Evolutionary conservation across 2,329 filamentous ascomycete genomes (phyloP).

Genomic region (Colletotrichum scovillei): DNA sequence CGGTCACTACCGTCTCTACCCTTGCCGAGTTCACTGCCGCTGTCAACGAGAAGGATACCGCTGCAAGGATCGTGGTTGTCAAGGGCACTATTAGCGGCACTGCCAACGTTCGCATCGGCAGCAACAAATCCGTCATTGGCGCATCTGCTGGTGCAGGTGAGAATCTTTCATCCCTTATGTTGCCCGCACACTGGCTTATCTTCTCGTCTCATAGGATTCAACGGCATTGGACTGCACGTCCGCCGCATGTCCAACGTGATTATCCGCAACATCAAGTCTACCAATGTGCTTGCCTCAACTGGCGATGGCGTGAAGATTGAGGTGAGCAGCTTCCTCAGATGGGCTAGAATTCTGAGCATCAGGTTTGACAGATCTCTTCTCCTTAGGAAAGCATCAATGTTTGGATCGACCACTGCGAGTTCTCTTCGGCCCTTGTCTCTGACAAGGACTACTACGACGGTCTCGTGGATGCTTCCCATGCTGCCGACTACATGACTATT

Average conservation of each 20-base stretch:
- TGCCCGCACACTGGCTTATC: neutral
- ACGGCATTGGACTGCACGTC: constrained; percentile 53
- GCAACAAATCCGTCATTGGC: constrained; percentile 57
- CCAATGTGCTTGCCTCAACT: constrained; percentile 48
- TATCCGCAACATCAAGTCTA: constrained; percentile 64
- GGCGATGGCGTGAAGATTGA: constrained; percentile 53
- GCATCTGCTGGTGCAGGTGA: constrained; percentile 38
- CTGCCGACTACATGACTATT: constrained; percentile 55
- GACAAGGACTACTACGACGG: constrained; percentile 59
- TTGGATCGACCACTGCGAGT: constrained; percentile 58
- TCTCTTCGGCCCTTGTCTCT: constrained; percentile 47
- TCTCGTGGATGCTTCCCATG: constrained; percentile 56
- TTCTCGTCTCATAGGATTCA: constrained; percentile 13
- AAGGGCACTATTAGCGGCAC: constrained; percentile 49
- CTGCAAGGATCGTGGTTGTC: constrained; percentile 51
- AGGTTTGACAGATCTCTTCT: constrained; percentile 57
- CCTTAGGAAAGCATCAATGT: constrained; percentile 60
- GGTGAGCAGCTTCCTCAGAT: neutral
- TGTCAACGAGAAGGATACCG: constrained; percentile 50
- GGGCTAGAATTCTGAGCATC: neutral
- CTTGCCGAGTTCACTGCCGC: constrained; percentile 57
- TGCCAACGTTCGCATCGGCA: constrained; percentile 52
- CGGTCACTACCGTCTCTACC: constrained; percentile 59
- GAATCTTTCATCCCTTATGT: rapidly evolving
- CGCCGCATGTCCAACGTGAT: constrained; percentile 63